Conservation (phyloP, 169 alveolate genomes). For the Plasmodium relictum region DNA sequence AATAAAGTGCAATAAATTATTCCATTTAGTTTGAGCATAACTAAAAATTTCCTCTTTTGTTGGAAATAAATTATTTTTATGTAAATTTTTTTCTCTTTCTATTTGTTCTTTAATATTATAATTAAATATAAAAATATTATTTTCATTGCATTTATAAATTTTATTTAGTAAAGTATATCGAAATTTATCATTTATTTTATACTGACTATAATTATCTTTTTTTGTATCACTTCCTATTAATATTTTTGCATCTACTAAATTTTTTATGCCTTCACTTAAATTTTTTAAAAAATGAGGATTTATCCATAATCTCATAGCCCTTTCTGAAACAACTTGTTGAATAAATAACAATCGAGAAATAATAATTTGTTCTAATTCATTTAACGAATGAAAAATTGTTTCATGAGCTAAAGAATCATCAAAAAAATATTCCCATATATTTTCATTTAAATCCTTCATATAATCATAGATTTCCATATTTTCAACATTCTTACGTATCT, state of each 20-base stretch:
- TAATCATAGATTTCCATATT: slow-evolving; percentile 75
- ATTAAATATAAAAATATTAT: slow-evolving; percentile 50
- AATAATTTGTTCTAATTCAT: slow-evolving; percentile 86
- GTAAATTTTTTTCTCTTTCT: slow-evolving; percentile 59
- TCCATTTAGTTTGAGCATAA: slow-evolving; percentile 61
- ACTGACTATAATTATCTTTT: slow-evolving; percentile 73
- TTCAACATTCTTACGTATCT: slow-evolving; percentile 62
- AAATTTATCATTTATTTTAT: slow-evolving; percentile 63
- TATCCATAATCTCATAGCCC: slow-evolving; percentile 90
- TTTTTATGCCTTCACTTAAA: slow-evolving; percentile 79
- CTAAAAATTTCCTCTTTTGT: slow-evolving; percentile 39
- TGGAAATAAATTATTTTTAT: slow-evolving; percentile 61
- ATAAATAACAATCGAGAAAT: slow-evolving; percentile 84
- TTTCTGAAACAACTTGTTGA: slow-evolving; percentile 89
- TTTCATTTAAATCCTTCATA: slow-evolving; percentile 72
- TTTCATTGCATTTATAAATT: slow-evolving; percentile 51
- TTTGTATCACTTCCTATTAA: slow-evolving; percentile 68
- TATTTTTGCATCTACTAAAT: slow-evolving; percentile 70
- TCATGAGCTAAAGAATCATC: slow-evolving; percentile 76
- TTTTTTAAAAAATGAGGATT: slow-evolving; percentile 82
- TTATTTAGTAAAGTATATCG: slow-evolving; percentile 64
- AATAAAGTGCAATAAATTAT: slow-evolving; percentile 60
- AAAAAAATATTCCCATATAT: slow-evolving; percentile 57
- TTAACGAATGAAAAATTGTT: slow-evolving; percentile 83
- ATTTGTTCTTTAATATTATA: slow-evolving; percentile 56